Evolutionary conservation across 805 yeast species (phyloP), one percentile per base, ranked within the genome.

Genomic region (Ogataea siamensis): DNA sequence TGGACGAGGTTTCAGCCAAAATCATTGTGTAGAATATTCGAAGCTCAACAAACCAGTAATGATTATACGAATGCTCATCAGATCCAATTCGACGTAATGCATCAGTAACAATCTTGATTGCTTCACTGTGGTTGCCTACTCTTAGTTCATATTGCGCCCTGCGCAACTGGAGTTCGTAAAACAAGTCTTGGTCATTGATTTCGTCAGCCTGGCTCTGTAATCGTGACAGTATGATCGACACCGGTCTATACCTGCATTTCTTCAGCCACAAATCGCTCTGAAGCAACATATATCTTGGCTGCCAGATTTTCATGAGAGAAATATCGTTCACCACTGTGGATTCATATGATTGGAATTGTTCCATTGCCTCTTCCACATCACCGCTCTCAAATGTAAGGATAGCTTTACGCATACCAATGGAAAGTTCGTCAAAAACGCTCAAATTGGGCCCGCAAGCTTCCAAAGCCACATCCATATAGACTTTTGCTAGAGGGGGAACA

Each of bases 401-500:
- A 1, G 74, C 67, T 32, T 57, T 55, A 34, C 81, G 58, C 20
- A 73, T 60, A 34, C 54, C 47, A 7, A 71, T 55, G 2, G 67
- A 51, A 4, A 69, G 55, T 34, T 58, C 58, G 28, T 75, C 80
- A 15, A 61, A 61, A 5, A 64, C 47, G 33, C 67, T 65, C 14
- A 49, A 42, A 11, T 42, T 48, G 5, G 49, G 51, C 2, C 60
- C 58, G 6, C 73, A 63, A 22, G 67, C 59, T 2, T 62, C 66
- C n/a, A 65, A 29, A 0, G 78, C 74, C 22, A 76, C 58, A 4
- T 67, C 70, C n/a, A 62, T 57, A 53, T 77, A 78, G 2, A 71
- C 54, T 11, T 67, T 65, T 13, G 78, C 65, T 19, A 80, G 53
- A 7, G 64, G 59, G 3, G 66, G 64, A 33, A 65, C 64, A 0